Conservation (phyloP, 257 asterid species). For the Gentiana macrophylla region DNA sequence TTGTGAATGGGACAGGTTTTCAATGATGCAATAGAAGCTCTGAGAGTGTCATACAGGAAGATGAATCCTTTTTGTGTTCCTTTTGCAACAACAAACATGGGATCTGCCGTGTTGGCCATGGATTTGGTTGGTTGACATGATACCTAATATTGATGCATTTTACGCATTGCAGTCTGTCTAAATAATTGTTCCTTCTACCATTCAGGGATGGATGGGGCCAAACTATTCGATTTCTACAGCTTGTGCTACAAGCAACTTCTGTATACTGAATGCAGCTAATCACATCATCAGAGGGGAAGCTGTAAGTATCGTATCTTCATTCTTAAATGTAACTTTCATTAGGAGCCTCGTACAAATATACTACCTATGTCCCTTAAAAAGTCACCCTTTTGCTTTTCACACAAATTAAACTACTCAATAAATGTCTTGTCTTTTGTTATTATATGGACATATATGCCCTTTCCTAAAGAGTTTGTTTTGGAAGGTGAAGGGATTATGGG, state of each 20-base stretch:
- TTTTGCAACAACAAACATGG: conserved; percentile 37
- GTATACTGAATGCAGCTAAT: conserved; percentile 32
- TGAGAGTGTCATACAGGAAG: conserved; percentile 35
- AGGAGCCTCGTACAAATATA: too few species aligned
- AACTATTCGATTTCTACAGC: conserved; percentile 45
- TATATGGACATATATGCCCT: too few species aligned
- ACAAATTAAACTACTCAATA: too few species aligned
- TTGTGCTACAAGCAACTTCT: conserved; percentile 45
- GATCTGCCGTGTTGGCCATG: conserved; percentile 38
- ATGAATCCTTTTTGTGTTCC: conserved; percentile 45
- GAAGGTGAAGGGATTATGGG: too few species aligned
- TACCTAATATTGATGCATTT: background rate
- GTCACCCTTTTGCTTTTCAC: too few species aligned
- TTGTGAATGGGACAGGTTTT: conserved; percentile 20
- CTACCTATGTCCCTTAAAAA: too few species aligned
- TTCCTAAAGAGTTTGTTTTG: too few species aligned
- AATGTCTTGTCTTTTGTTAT: too few species aligned
- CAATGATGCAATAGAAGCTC: conserved; percentile 32
- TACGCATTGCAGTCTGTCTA: background rate
- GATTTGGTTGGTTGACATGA: conserved; percentile 24
- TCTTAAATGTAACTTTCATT: too few species aligned
- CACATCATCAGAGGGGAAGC: conserved; percentile 36
- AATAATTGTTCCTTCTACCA: background rate
- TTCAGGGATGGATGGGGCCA: conserved; percentile 54
- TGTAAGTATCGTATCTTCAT: conserved; percentile 20